A percentile compares a stretch with the other conserved stretches of the same genome.
Conservation (phyloP, 441 rosid genomes). For the Erodium trifolium region DNA sequence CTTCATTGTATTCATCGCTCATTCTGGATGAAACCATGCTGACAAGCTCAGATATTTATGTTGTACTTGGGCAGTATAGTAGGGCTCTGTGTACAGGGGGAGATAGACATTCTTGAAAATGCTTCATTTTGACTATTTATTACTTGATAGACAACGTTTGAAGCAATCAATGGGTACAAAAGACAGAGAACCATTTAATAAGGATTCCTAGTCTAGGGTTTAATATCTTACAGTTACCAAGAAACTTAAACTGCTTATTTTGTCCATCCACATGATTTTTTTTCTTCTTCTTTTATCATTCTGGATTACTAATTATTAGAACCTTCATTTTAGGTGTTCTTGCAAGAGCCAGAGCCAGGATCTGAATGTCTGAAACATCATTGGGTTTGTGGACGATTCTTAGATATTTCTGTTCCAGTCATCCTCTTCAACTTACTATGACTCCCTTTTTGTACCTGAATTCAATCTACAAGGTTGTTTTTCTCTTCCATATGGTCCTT, state of each 20-base stretch:
- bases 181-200: background rate
- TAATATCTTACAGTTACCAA: background rate
- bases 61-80: background rate
- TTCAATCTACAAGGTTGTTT: slow-evolving; percentile 3
- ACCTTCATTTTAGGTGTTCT: background rate
- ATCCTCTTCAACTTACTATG: background rate
- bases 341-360: background rate
- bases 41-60: background rate
- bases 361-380: background rate
- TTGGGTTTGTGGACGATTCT: background rate
- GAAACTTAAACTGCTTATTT: background rate
- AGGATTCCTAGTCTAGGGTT: background rate
- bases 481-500: slow-evolving; percentile 50
- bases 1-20: background rate
- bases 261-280: background rate
- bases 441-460: background rate
- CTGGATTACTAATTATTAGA: background rate
- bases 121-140: background rate
- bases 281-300: background rate
- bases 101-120: background rate
- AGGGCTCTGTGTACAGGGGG: background rate
- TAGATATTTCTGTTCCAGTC: background rate
- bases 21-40: background rate
- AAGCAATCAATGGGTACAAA: background rate
- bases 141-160: too few relatives aligned